phyloP scores from a whole-genome alignment of 805 yeast genomes.

The Brettanomyces bruxellensis region DNA sequence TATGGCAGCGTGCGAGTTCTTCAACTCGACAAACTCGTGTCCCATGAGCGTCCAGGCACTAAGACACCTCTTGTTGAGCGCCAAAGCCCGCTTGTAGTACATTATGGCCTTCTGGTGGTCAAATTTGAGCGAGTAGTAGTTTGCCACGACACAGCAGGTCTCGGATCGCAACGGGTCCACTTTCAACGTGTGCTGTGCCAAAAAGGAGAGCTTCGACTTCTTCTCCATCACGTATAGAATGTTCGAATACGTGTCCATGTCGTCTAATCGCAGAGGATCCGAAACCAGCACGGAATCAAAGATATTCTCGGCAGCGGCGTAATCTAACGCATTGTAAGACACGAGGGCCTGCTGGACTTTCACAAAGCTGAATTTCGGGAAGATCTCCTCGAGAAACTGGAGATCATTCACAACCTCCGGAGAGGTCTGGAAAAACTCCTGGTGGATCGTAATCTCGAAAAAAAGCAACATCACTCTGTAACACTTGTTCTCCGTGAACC shows the following conservation, averaged over 20 bases:
- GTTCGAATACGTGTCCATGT: conserved; percentile 89
- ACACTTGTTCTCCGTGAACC: conserved; percentile 20
- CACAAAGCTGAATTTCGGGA: conserved; percentile 69
- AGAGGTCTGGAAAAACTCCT: conserved; percentile 71
- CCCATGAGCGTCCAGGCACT: conserved; percentile 99
- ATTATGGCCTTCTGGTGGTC: conserved; percentile 93
- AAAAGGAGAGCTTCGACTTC: conserved; percentile 67
- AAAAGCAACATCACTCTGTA: conserved; percentile 29
- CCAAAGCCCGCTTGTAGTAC: conserved; percentile 84
- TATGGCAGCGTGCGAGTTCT: conserved; percentile 95
- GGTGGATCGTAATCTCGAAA: conserved; percentile 59
- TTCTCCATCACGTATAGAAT: conserved; percentile 91
- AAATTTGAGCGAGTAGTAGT: conserved; percentile 82
- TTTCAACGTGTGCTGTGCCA: conserved; percentile 78
- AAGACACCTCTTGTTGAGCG: conserved; percentile 68
- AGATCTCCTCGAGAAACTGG: conserved; percentile 37
- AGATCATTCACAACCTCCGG: conserved; percentile 41
- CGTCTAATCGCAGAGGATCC: conserved; percentile 87
- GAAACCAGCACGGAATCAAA: conserved; percentile 64
- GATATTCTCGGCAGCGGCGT: conserved; percentile 64
- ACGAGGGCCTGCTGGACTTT: conserved; percentile 77
- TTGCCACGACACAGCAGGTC: conserved; percentile 90
- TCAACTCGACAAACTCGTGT: conserved; percentile 93
- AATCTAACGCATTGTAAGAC: conserved; percentile 78
- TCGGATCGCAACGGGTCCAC: conserved; percentile 88